These are phyloP conservation scores for Xylaria polymorpha DNA, from an alignment of 2,329 filamentous ascomycete genomes.

Conservation along the genomic window DNA sequence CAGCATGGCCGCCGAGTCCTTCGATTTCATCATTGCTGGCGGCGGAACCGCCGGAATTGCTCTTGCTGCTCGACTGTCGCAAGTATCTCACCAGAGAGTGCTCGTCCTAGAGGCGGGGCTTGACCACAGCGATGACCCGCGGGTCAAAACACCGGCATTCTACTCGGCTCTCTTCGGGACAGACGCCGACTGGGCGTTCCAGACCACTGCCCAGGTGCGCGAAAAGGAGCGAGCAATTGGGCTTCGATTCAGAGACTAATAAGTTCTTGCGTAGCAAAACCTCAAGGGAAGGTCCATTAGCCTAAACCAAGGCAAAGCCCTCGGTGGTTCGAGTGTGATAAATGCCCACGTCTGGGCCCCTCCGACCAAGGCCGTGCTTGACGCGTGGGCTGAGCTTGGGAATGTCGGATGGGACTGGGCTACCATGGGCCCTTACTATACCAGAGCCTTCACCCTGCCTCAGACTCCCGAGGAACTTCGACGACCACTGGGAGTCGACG, in stretches of 20 bases:
- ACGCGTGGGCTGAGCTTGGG: constrained; percentile 40
- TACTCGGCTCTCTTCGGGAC: constrained; percentile 27
- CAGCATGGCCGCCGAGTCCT: constrained; percentile 17
- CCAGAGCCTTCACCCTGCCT: constrained; percentile 37
- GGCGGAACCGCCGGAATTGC: constrained; percentile 35
- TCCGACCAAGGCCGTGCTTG: constrained; percentile 32
- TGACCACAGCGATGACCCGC: constrained; percentile 33
- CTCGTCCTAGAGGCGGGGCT: constrained; percentile 36
- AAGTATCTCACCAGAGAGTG: constrained; percentile 17
- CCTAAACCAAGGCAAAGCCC: constrained; percentile 39
- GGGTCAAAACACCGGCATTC: constrained; percentile 33
- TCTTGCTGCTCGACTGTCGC: constrained; percentile 33
- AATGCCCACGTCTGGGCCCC: constrained; percentile 42
- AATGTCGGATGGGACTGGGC: constrained; percentile 42
- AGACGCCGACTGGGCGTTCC: constrained; percentile 34
- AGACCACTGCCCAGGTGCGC: constrained; percentile 27
- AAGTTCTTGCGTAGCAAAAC: constrained; percentile 18
- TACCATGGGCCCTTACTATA: constrained; percentile 33
- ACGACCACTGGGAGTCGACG: constrained; percentile 31
- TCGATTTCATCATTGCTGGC: constrained; percentile 36
- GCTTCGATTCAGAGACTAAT: not conserved
- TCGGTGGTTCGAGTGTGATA: constrained; percentile 44
- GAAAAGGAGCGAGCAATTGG: not conserved
- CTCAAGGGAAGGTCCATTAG: constrained; percentile 35
- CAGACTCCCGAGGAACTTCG: constrained; percentile 20